Evolutionary conservation across 2,329 filamentous ascomycete species (phyloP).

Genomic region (Aspergillus flavus): DNA sequence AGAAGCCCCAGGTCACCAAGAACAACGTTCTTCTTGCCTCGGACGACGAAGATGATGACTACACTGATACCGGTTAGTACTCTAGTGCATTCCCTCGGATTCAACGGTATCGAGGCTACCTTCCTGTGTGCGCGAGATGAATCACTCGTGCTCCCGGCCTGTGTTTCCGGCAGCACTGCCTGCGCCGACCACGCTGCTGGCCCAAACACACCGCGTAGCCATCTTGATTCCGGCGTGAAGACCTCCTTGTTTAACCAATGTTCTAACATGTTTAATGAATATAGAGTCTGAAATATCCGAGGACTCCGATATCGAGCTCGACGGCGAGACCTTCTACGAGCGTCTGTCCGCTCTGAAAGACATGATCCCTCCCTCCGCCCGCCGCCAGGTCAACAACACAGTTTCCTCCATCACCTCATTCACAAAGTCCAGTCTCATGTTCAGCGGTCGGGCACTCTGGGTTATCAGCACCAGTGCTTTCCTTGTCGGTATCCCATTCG

Average conservation of each 20-base stretch:
- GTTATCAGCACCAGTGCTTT: constrained; percentile 87
- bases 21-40: constrained; percentile 56
- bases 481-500: constrained; percentile 89
- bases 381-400: constrained; percentile 67
- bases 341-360: constrained; percentile 73
- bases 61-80: constrained; percentile 82
- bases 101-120: neutral
- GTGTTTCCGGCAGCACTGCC: constrained; percentile 5
- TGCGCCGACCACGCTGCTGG: neutral
- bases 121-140: constrained; percentile 11
- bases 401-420: constrained; percentile 49
- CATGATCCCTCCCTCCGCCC: constrained; percentile 73
- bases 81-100: neutral
- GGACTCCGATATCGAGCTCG: constrained; percentile 66
- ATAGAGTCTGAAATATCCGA: constrained; percentile 82
- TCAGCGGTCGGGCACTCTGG: constrained; percentile 87
- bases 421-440: constrained; percentile 52
- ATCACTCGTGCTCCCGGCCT: constrained; percentile 41
- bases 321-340: constrained; percentile 65
- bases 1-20: constrained; percentile 64
- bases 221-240: neutral
- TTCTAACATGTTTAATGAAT: constrained; percentile 12
- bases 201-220: constrained; percentile 7
- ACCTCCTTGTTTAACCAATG: neutral
- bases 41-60: constrained; percentile 75